Base-by-base conservation (phyloP, 345 rosid species). In the Jatropha curcas region DNA sequence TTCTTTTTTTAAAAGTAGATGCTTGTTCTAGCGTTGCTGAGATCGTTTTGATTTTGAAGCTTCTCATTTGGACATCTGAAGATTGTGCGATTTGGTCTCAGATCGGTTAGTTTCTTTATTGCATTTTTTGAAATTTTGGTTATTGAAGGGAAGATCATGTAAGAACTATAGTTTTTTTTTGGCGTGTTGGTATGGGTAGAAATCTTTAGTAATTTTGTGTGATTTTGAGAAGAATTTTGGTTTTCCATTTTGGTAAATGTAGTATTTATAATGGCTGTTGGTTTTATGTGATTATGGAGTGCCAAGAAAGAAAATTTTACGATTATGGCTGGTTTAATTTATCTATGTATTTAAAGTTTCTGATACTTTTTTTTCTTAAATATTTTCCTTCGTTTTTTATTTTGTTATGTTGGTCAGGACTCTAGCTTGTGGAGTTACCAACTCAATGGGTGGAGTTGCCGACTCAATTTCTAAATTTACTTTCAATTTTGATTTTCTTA, bases 101-200 rank as follows among this genome's bases (percentile, higher is more conserved):
- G 82, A 86, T 83, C 85, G 76, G 80, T 80, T 1, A 53, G 83
- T 86, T 62, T 51, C 30, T 46, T 7, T 59, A 19, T 19, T 58
- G 64, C 41, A 27, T 65, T 56, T 30, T 4, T 37, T 39, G 24
- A 25, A 25, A 11, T 28, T 55, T 55, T 2, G 7, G 8, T 12
- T 17, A 16, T 28, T 11, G 1, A 45, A 45, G 5, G 3, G 5
- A 48, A 0, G n/a, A 19, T 5, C 12, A 11, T 45, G 17, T 27
- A 24, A n/a, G n/a, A n/a, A 24, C 13, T 25, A 22, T 24, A 50
- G 24, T 25, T 33, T 12, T 43, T 27, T 65, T 27, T 43, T 5
- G 12, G 13, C n/a, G 4, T 67, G 20, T 13, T 13, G 17, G 31
- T 51, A 7, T 2, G 20, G 20, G 30, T 51, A 2, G 41, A 50